A percentile compares a stretch with the other conserved stretches of the same genome.
Conservation (phyloP, 164 flowering plant species). For the Vitis amurensis region DNA sequence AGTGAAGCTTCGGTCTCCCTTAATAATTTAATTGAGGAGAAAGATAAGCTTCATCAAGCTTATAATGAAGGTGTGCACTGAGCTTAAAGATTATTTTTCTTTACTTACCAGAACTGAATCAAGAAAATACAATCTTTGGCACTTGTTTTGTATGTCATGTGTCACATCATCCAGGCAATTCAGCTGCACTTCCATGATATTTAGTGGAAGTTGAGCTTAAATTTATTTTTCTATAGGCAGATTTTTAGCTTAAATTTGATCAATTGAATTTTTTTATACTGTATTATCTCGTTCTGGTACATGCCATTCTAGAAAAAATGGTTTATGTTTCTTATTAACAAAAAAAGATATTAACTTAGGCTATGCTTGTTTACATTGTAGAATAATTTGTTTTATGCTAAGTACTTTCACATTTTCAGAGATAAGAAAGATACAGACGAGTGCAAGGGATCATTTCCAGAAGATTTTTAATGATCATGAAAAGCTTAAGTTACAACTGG, state of each 20-base stretch:
- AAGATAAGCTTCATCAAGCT: constrained; percentile 56
- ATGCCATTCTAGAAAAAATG: too few species aligned
- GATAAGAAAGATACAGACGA: constrained; percentile 46
- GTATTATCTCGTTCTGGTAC: too few species aligned
- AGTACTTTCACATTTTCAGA: constrained; percentile 30
- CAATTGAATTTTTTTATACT: neutral
- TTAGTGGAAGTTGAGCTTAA: too few species aligned
- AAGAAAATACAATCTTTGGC: neutral
- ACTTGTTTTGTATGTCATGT: too few species aligned
- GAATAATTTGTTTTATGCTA: neutral
- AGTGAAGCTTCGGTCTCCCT: constrained; percentile 46
- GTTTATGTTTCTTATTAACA: too few species aligned
- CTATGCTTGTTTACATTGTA: neutral
- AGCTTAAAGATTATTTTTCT: neutral
- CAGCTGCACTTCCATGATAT: too few species aligned
- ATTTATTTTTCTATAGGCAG: neutral
- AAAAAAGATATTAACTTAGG: too few species aligned
- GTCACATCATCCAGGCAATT: too few species aligned
- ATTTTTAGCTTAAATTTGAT: neutral
- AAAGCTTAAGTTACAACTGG: constrained; percentile 57
- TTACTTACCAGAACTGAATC: neutral
- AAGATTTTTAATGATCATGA: constrained; percentile 58
- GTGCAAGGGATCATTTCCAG: constrained; percentile 55
- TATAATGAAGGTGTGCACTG: constrained; percentile 63
- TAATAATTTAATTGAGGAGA: constrained; percentile 42